Evolutionary conservation across 345 rosid genomes (phyloP).

Genomic region (Pugionium cornutum): DNA sequence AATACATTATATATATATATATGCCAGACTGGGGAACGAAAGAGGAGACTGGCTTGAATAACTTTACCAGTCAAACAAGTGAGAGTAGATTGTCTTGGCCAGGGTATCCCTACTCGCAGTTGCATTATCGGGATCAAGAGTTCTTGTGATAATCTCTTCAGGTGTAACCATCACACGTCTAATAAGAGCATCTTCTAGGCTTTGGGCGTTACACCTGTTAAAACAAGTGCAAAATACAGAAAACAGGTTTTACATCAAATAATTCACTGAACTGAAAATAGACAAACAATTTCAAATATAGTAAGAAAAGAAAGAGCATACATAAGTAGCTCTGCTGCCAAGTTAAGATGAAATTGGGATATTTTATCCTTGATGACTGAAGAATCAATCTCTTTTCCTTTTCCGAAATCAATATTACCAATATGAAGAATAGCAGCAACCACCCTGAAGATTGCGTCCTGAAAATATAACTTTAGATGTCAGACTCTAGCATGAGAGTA

Average conservation of each 20-base stretch:
- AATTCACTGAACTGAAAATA: constrained; percentile 16
- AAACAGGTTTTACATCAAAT: constrained; percentile 19
- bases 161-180: constrained; percentile 94
- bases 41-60: constrained; percentile 25
- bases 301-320: constrained; percentile 23
- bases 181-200: constrained; percentile 86
- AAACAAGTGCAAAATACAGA: constrained; percentile 25
- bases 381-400: constrained; percentile 81
- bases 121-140: constrained; percentile 77
- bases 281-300: constrained; percentile 13
- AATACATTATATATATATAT: constrained; percentile 18
- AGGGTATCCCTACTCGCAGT: constrained; percentile 79
- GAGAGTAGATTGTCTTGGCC: constrained; percentile 84
- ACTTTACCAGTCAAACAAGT: constrained; percentile 84
- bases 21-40: constrained; percentile 16
- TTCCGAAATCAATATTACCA: constrained; percentile 76
- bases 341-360: constrained; percentile 72
- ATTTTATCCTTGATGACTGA: constrained; percentile 74
- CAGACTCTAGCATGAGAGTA: constrained; percentile 40
- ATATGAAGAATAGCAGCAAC: constrained; percentile 94
- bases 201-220: constrained; percentile 72
- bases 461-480: constrained; percentile 37
- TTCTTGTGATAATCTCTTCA: constrained; percentile 82
- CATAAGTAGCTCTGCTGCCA: constrained; percentile 78
- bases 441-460: constrained; percentile 90